A percentile compares a stretch with the other conserved stretches of the same genome.
phyloP scores from a whole-genome alignment of 2,329 filamentous ascomycete genomes.

The Xylaria sp. region DNA sequence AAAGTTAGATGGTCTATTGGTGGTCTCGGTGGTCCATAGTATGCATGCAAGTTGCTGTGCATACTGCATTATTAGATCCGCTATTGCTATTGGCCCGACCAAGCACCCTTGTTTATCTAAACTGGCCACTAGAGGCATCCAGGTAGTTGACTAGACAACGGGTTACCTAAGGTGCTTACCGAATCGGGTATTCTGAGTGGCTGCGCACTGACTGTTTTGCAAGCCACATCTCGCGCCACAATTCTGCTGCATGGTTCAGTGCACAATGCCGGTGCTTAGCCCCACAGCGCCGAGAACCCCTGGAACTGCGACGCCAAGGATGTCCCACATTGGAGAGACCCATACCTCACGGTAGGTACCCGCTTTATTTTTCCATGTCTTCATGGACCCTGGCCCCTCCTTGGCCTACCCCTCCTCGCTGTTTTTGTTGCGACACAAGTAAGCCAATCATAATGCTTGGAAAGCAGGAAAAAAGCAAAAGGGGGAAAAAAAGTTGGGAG shows the following conservation, averaged over 20 bases:
- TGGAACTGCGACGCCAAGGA: conserved; percentile 24
- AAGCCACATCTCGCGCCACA: conserved; percentile 31
- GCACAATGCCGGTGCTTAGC: not conserved
- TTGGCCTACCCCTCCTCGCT: conserved; percentile 24
- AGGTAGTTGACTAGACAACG: conserved; percentile 21
- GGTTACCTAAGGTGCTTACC: too few species aligned
- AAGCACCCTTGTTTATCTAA: conserved; percentile 16
- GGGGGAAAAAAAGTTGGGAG: not conserved
- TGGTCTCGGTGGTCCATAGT: not conserved
- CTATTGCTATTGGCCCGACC: conserved; percentile 14
- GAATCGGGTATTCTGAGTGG: not conserved
- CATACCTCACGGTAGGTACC: not conserved
- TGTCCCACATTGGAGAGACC: conserved; percentile 27
- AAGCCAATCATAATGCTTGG: not conserved
- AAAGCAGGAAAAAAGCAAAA: not conserved
- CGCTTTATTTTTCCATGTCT: conserved; percentile 15
- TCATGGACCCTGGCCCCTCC: conserved; percentile 17
- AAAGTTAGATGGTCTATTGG: not conserved
- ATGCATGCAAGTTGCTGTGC: conserved; percentile 1
- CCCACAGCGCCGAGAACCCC: conserved; percentile 25
- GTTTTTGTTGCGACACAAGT: not conserved
- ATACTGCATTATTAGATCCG: not conserved
- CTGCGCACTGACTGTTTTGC: not conserved
- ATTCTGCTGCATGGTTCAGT: not conserved
- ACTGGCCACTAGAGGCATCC: not conserved